Evolutionary conservation across 495 filamentous ascomycete species (phyloP), one percentile per base, ranked within the genome.

Genomic region (Podospora bellae-mahoneyi): DNA sequence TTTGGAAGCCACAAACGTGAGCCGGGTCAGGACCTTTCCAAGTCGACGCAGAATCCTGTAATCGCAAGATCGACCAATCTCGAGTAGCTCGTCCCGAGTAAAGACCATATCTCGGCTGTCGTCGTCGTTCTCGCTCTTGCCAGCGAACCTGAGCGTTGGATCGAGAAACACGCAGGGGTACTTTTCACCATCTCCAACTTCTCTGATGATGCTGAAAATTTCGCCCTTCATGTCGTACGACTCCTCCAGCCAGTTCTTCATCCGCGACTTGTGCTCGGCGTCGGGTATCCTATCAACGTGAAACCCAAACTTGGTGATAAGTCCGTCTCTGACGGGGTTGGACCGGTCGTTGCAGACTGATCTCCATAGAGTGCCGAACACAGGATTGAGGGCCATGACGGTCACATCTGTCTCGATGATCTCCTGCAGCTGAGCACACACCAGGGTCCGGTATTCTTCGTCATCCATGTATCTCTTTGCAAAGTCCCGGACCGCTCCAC

Each of bases 91-190:
- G 10, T 74, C 78, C 53, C 81, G 73, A 9, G 71, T 74, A 34
- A 82, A 77, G 1, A 72, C 70, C 32, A 75, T 72, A 7, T 75
- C 63, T 16, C 60, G 60, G 19, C 56, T 65, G 9, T 72, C 72
- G 5, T 74, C 73, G 2, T 70, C 71, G 7, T 73, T 66, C 15
- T 61, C 65, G 3, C 64, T 39, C 20, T 65, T 65, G 20, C 53
- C 67, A 1, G 48, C 55, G 69, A 82, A 82, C 7, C 69, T 63
- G 39, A 80, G 64, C 1, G 81, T 83, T 2, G 81, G 82, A 62
- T 83, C 81, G 5, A 84, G 76, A 62, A 79, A 82, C 18, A 84
- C 80, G 71, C 85, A 87, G 3, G 80, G 80, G 75, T 82, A 88
- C 58, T 78, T 77, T 19, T 83, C 69, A 2, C 69, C 74, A 26